These are phyloP conservation scores for Magnusiomyces suaveolens DNA, from an alignment of 1,139 yeast genomes.

Conservation along the genomic window DNA sequence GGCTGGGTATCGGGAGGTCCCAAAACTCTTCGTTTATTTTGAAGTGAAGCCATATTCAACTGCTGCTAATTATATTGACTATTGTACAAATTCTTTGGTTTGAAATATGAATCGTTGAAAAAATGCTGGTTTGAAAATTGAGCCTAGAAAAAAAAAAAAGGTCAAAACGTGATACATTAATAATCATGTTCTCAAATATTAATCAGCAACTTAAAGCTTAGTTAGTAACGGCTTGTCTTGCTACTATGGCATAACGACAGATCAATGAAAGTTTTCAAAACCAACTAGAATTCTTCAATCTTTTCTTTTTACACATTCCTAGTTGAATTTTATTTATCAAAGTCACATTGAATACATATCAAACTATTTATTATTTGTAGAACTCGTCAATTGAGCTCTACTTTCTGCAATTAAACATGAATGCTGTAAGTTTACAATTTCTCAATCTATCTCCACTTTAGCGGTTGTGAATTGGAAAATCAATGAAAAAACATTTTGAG, in stretches of 20 bases:
- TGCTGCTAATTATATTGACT: neutral
- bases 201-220: neutral
- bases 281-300: neutral
- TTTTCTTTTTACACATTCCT: neutral
- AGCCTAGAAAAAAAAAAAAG: neutral
- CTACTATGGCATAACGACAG: neutral
- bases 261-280: neutral
- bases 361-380: too few species aligned
- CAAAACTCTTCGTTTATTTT: conserved; percentile 32
- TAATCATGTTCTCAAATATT: neutral
- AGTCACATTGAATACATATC: too few species aligned
- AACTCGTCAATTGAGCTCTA: too few species aligned
- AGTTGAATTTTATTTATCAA: too few species aligned
- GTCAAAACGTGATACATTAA: neutral
- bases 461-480: too few species aligned
- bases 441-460: neutral
- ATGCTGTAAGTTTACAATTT: neutral
- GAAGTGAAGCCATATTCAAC: conserved; percentile 9
- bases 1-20: conserved; percentile 33
- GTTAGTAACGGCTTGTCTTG: neutral
- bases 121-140: too few species aligned
- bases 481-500: too few species aligned
- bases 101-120: too few species aligned
- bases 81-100: too few species aligned
- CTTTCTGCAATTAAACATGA: neutral